Percentiles rank a stretch among this genome's conserved stretches.
Evolutionary conservation across 2,329 filamentous ascomycete species (phyloP).

Genomic region (Phialophora verrucosa): DNA sequence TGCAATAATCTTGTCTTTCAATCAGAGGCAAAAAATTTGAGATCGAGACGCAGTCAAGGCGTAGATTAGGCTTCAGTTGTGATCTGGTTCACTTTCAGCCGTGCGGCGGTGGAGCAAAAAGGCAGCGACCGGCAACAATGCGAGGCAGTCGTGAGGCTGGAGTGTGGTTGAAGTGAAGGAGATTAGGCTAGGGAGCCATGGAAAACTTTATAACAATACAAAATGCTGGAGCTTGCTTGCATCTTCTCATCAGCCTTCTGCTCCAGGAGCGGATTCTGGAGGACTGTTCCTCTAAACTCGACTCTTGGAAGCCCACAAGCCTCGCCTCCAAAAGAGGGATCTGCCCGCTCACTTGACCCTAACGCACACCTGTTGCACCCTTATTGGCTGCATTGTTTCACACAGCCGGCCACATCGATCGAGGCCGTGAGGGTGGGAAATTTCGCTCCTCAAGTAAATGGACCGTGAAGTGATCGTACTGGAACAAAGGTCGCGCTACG

Average conservation of each 20-base stretch:
- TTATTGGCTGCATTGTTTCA: conserved; percentile 3
- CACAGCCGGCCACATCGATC: neutral
- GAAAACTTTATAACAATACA: neutral
- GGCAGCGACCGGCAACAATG: neutral
- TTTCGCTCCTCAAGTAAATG: neutral
- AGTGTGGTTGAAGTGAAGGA: neutral
- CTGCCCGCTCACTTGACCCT: neutral
- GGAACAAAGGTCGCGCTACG: neutral
- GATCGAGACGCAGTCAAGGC: neutral
- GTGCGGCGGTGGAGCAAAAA: neutral
- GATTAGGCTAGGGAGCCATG: neutral
- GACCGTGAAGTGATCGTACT: neutral
- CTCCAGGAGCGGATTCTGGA: conserved; percentile 6
- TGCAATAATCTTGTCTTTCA: neutral
- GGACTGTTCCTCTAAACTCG: neutral
- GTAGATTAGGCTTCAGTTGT: neutral
- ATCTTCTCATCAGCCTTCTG: neutral
- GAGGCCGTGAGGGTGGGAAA: neutral
- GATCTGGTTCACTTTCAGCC: neutral
- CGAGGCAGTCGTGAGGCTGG: conserved; percentile 1
- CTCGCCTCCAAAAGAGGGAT: neutral
- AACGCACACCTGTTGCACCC: conserved; percentile 7
- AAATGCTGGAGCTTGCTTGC: neutral
- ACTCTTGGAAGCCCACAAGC: conserved; percentile 8
- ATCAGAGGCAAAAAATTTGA: neutral